These are phyloP conservation scores for Kwoniella sp. DNA, from an alignment of 768 basidiomycete genomes.

Conservation along the genomic window DNA sequence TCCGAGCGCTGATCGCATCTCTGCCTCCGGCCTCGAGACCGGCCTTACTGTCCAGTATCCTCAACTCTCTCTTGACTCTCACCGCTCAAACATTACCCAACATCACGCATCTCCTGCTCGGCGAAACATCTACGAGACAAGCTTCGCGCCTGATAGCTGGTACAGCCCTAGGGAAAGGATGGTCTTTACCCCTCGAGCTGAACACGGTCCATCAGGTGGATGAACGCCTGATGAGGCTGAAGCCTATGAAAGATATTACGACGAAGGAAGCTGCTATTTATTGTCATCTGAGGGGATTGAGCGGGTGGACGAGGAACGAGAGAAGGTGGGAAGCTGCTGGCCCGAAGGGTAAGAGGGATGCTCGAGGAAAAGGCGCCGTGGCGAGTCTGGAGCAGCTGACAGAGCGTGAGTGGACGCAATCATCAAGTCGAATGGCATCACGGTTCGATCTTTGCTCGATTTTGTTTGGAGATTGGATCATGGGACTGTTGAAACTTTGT, in stretches of 20 bases:
- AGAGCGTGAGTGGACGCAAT: slow-evolving; percentile 43
- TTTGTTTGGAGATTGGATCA: too few relatives aligned
- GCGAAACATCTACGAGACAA: slow-evolving; percentile 53
- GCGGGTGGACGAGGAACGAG: slow-evolving; percentile 35
- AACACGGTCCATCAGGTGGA: neutral
- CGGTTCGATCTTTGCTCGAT: too few relatives aligned
- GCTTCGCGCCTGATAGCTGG: slow-evolving; percentile 49
- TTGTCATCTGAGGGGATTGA: slow-evolving; percentile 36
- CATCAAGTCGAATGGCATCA: neutral
- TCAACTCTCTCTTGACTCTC: slow-evolving; percentile 36
- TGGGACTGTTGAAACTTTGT: too few relatives aligned
- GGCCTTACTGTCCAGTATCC: slow-evolving; percentile 46
- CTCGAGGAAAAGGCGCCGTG: slow-evolving; percentile 47
- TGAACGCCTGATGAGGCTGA: slow-evolving; percentile 32
- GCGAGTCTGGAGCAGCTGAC: slow-evolving; percentile 50
- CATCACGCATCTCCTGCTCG: slow-evolving; percentile 47
- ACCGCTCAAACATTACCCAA: slow-evolving; percentile 36
- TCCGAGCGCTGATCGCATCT: slow-evolving; percentile 40
- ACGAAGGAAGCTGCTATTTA: slow-evolving; percentile 51
- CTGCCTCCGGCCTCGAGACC: slow-evolving; percentile 50
- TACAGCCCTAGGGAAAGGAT: slow-evolving; percentile 50
- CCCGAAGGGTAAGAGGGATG: slow-evolving; percentile 27
- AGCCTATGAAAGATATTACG: slow-evolving; percentile 52
- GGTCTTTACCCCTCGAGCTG: slow-evolving; percentile 52
- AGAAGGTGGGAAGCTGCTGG: slow-evolving; percentile 43